These are phyloP conservation scores for Lactifluus pinguis DNA, from an alignment of 768 basidiomycete species.

Conservation along the genomic window DNA sequence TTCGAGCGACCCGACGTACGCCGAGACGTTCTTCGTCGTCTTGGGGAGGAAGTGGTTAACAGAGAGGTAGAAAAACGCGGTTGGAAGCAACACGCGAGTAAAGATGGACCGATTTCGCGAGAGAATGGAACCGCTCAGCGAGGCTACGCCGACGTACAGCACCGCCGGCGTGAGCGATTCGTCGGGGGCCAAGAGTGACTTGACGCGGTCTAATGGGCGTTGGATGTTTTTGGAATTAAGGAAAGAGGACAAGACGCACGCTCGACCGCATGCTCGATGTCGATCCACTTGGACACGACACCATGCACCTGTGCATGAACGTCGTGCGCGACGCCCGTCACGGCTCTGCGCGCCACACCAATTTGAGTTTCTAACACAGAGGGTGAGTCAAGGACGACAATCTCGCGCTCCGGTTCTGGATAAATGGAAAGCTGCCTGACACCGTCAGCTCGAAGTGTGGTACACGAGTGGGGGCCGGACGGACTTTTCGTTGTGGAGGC, in stretches of 20 bases:
- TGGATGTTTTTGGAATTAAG: not conserved
- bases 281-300: slow-evolving; percentile 75
- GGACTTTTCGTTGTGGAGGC: slow-evolving; percentile 9
- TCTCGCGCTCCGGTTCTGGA: slow-evolving; percentile 46
- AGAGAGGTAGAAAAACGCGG: slow-evolving; percentile 59
- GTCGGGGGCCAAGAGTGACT: slow-evolving; percentile 67
- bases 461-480: not conserved
- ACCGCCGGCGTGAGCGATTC: slow-evolving; percentile 85
- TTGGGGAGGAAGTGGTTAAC: slow-evolving; percentile 81
- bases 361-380: slow-evolving; percentile 74
- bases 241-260: slow-evolving; percentile 39
- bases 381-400: slow-evolving; percentile 65
- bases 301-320: slow-evolving; percentile 62
- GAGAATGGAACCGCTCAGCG: slow-evolving; percentile 81
- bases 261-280: slow-evolving; percentile 77
- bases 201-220: slow-evolving; percentile 54
- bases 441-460: not conserved
- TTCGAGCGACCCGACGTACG: slow-evolving; percentile 63
- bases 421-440: slow-evolving; percentile 73
- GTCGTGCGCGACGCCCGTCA: slow-evolving; percentile 45
- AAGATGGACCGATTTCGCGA: slow-evolving; percentile 67
- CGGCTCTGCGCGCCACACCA: slow-evolving; percentile 52
- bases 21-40: slow-evolving; percentile 59
- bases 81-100: slow-evolving; percentile 66
- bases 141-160: slow-evolving; percentile 83